Percentiles rank a stretch among this genome's conserved stretches.
These are phyloP conservation scores for Saccharomyces pastorianus DNA, from an alignment of 1,139 yeast species.

Conservation along the genomic window DNA sequence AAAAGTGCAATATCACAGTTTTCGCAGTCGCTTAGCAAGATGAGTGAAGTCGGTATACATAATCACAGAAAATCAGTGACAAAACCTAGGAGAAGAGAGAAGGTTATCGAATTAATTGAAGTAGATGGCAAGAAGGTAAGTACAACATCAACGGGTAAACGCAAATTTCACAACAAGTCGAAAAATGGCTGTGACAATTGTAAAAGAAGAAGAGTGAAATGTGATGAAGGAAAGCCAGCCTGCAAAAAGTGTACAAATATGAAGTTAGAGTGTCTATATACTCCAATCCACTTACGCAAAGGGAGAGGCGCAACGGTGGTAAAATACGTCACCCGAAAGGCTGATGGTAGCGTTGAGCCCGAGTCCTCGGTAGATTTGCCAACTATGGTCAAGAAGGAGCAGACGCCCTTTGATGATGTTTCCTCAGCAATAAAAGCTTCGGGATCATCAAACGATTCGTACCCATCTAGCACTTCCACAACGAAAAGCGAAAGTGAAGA, in stretches of 20 bases:
- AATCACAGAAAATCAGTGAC: not conserved
- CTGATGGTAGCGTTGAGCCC: conserved; percentile 10
- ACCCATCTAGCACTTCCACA: conserved; percentile 1
- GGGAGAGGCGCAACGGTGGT: conserved; percentile 10
- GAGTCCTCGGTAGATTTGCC: not conserved
- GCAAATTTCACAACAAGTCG: conserved; percentile 80
- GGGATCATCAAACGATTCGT: not conserved
- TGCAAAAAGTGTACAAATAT: conserved; percentile 74
- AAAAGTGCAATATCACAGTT: no score
- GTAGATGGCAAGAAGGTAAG: conserved; percentile 35
- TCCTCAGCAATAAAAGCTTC: not conserved
- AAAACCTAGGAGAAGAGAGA: conserved; percentile 14
- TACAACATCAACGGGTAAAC: conserved; percentile 39
- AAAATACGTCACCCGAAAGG: conserved; percentile 14
- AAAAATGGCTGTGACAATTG: conserved; percentile 85
- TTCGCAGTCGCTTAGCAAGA: not conserved
- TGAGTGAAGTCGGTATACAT: not conserved
- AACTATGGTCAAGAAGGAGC: conserved; percentile 2
- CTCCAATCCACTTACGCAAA: conserved; percentile 14
- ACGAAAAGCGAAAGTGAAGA: not conserved
- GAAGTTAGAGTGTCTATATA: conserved; percentile 66
- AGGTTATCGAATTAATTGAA: conserved; percentile 29
- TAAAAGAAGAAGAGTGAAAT: conserved; percentile 79
- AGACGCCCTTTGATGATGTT: not conserved
- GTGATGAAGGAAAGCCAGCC: conserved; percentile 78